Percentiles rank a stretch among this genome's conserved stretches.
Evolutionary conservation across 352 stramenopile species (phyloP).

Genomic region (Phytophthora hibernalis): DNA sequence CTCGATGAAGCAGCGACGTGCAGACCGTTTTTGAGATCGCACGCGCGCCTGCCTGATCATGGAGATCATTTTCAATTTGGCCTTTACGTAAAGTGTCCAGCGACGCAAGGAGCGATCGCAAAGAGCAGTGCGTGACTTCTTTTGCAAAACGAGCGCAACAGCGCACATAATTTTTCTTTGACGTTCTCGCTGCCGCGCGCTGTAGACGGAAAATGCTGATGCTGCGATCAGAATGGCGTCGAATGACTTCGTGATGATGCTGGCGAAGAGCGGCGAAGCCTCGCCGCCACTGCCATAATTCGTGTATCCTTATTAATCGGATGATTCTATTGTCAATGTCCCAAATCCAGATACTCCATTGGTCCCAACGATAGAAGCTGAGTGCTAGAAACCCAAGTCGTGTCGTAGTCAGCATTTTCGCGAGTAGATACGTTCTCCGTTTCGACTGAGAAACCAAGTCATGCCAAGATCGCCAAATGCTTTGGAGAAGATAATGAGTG

Average conservation of each 20-base stretch:
- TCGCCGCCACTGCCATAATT: conserved; percentile 22
- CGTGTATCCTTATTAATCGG: conserved; percentile 24
- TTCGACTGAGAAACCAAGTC: conserved; percentile 4
- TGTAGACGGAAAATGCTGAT: conserved; percentile 36
- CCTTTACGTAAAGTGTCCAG: conserved; percentile 31
- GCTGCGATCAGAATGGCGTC: conserved; percentile 44
- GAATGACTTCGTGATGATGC: conserved; percentile 29
- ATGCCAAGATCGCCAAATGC: conserved; percentile 22
- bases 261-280: conserved; percentile 32
- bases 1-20: conserved; percentile 15
- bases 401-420: conserved; percentile 4
- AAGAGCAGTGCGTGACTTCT: conserved; percentile 21
- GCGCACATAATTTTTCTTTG: conserved; percentile 34
- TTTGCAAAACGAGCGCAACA: conserved; percentile 36
- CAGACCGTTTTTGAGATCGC: conserved; percentile 14
- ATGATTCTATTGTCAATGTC: conserved; percentile 5
- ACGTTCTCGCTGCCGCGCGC: conserved; percentile 40
- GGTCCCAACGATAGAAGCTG: conserved; percentile 23
- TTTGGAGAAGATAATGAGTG: conserved; percentile 11
- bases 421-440: conserved; percentile 15
- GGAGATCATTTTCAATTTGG: conserved; percentile 10
- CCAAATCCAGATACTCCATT: conserved; percentile 15
- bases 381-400: conserved; percentile 1
- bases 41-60: conserved; percentile 6
- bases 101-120: conserved; percentile 21